Conservation (phyloP, 1,284 basidiomycete genomes). For the Leccinum insigne region DNA sequence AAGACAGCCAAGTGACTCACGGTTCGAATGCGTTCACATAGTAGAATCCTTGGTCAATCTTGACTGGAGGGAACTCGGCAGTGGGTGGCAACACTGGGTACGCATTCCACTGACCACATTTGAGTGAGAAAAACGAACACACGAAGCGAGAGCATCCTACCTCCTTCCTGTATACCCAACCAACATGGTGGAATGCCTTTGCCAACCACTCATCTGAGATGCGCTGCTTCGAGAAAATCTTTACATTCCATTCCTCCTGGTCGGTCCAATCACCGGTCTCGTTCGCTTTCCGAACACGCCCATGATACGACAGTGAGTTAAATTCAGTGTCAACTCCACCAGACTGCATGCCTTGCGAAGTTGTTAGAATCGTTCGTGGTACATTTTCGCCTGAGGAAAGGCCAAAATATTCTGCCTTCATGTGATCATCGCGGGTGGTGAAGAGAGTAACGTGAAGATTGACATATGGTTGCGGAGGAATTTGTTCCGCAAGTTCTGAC, state of each 20-base stretch:
- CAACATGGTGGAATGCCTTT: slow-evolving; percentile 67
- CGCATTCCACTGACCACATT: slow-evolving; percentile 63
- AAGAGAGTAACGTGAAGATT: slow-evolving; percentile 90
- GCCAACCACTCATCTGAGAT: slow-evolving; percentile 72
- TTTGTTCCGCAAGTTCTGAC: slow-evolving; percentile 42
- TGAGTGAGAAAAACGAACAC: slow-evolving; percentile 6
- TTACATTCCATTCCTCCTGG: slow-evolving; percentile 68
- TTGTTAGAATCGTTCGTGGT: slow-evolving; percentile 77
- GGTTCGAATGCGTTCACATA: slow-evolving; percentile 92
- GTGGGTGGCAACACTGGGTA: slow-evolving; percentile 76
- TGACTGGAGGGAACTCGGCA: slow-evolving; percentile 69
- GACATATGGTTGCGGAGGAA: slow-evolving; percentile 76
- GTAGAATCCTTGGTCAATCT: slow-evolving; percentile 76
- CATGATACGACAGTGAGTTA: slow-evolving; percentile 89
- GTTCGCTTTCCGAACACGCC: slow-evolving; percentile 42
- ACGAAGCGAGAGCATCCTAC: slow-evolving; percentile 37
- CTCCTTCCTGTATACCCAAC: slow-evolving; percentile 85
- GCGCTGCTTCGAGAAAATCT: slow-evolving; percentile 79
- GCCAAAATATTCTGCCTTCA: slow-evolving; percentile 75
- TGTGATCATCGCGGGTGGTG: slow-evolving; percentile 66
- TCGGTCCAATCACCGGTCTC: slow-evolving; percentile 22
- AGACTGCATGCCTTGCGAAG: slow-evolving; percentile 52
- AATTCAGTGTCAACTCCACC: slow-evolving; percentile 72
- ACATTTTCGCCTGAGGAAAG: slow-evolving; percentile 45
- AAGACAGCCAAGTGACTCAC: slow-evolving; percentile 40